A percentile compares a stretch with the other conserved stretches of the same genome.
Evolutionary conservation across 2,329 filamentous ascomycete genomes (phyloP).

Genomic region (Geosmithia putterillii): DNA sequence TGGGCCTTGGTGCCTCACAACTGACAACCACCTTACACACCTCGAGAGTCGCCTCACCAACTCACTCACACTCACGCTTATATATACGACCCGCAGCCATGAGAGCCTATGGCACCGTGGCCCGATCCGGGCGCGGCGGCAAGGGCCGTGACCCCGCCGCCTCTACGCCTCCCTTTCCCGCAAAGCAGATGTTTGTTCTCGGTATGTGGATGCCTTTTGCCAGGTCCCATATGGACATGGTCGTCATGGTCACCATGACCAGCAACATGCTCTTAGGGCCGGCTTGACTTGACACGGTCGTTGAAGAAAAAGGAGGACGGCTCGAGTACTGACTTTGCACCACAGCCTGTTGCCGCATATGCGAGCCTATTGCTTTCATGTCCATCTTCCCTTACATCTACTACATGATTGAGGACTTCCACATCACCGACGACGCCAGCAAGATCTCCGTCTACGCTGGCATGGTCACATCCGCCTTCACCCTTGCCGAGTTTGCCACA

Average conservation of each 20-base stretch:
- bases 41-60: neutral
- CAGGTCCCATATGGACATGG: neutral
- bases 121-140: slow-evolving; percentile 6
- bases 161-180: slow-evolving; percentile 20
- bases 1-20: too few species aligned
- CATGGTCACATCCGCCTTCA: slow-evolving; percentile 93
- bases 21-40: too few species aligned
- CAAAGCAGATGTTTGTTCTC: slow-evolving; percentile 37
- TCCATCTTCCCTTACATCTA: slow-evolving; percentile 98
- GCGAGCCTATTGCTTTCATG: slow-evolving; percentile 98
- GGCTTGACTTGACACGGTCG: too few species aligned
- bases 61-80: neutral
- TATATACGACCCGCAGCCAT: neutral
- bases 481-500: slow-evolving; percentile 87
- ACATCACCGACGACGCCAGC: slow-evolving; percentile 64
- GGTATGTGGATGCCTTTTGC: slow-evolving; percentile 27
- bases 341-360: slow-evolving; percentile 85
- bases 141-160: slow-evolving; percentile 8
- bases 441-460: slow-evolving; percentile 87
- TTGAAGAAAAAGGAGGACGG: too few species aligned
- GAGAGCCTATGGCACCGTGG: neutral
- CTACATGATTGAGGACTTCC: slow-evolving; percentile 90
- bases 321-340: too few species aligned
- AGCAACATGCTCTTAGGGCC: too few species aligned
- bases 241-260: too few species aligned